Percentiles rank a stretch among this genome's conserved stretches.
Evolutionary conservation across 2,329 filamentous ascomycete species (phyloP).

Genomic region (Ceratocystis diversiconidia): DNA sequence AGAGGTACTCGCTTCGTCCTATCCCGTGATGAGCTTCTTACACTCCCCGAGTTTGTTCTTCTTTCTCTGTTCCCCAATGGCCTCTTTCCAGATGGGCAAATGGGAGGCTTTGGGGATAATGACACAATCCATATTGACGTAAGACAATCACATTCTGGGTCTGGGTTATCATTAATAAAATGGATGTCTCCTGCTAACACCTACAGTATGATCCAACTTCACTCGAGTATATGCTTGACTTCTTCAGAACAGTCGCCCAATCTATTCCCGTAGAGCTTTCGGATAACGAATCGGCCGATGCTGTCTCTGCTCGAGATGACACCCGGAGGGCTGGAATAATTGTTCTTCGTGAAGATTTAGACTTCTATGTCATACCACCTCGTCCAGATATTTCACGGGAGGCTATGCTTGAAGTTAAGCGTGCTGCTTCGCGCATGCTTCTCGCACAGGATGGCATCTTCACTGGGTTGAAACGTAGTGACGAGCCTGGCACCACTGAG

Average conservation of each 20-base stretch:
- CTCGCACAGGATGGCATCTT: conserved; percentile 89
- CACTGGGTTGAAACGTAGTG: conserved; percentile 83
- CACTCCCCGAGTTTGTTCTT: conserved; percentile 90
- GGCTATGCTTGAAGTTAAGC: conserved; percentile 94
- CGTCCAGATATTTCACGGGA: conserved; percentile 65
- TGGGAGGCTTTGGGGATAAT: conserved; percentile 81
- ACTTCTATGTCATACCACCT: conserved; percentile 94
- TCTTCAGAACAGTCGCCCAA: conserved; percentile 90
- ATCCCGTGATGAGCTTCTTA: conserved; percentile 86
- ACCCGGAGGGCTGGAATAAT: conserved; percentile 94
- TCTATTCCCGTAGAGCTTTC: conserved; percentile 51
- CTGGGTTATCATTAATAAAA: background rate
- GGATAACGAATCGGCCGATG: conserved; percentile 44
- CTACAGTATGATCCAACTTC: conserved; percentile 84
- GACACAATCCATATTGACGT: conserved; percentile 97
- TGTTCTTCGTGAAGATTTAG: conserved; percentile 84
- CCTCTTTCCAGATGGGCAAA: conserved; percentile 90
- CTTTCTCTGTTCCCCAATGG: conserved; percentile 97
- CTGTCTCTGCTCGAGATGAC: conserved; percentile 54
- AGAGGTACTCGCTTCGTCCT: conserved; percentile 90
- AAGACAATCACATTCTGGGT: conserved; percentile 32
- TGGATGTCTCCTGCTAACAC: background rate
- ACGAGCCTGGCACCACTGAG: conserved; percentile 91
- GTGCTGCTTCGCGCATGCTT: conserved; percentile 75
- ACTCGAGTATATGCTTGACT: conserved; percentile 97